Conservation (phyloP, 768 basidiomycete genomes). For the Boletus tomentosulus region DNA sequence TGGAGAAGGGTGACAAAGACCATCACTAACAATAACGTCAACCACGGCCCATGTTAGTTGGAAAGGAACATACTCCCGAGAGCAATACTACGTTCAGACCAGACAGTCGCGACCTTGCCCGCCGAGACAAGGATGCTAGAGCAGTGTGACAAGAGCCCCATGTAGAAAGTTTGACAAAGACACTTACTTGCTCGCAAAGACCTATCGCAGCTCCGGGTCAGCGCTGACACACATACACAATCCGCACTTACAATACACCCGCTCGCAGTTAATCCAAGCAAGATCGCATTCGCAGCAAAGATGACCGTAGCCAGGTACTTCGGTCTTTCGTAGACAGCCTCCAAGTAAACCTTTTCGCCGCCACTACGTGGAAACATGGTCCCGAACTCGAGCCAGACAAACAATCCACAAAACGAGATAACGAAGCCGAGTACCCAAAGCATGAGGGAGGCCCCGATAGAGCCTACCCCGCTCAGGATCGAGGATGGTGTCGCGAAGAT, state of each 20-base stretch:
- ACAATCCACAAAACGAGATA: slow-evolving; percentile 54
- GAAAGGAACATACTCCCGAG: background rate
- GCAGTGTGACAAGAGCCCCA: no score
- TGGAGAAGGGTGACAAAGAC: background rate
- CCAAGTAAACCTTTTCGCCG: slow-evolving; percentile 61
- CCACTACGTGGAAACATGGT: slow-evolving; percentile 62
- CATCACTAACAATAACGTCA: background rate
- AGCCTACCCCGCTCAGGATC: slow-evolving; percentile 52
- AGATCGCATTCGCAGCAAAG: slow-evolving; percentile 46
- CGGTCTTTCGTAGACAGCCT: no score
- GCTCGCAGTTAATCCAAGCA: slow-evolving; percentile 39
- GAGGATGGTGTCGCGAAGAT: slow-evolving; percentile 60
- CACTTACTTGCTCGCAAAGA: no score
- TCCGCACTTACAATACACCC: slow-evolving; percentile 44
- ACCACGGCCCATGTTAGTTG: background rate
- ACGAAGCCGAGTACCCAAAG: slow-evolving; percentile 60
- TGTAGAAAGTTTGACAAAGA: no score
- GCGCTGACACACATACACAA: background rate
- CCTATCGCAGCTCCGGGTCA: background rate
- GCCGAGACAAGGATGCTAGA: no score
- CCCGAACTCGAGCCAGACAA: slow-evolving; percentile 61
- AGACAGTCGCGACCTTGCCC: no score
- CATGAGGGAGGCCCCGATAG: no score
- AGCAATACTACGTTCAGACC: no score
- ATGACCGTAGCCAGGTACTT: no score